Base-by-base conservation (phyloP, 202 grass and related monocot genomes). In the Cymbopogon flexuosus region DNA sequence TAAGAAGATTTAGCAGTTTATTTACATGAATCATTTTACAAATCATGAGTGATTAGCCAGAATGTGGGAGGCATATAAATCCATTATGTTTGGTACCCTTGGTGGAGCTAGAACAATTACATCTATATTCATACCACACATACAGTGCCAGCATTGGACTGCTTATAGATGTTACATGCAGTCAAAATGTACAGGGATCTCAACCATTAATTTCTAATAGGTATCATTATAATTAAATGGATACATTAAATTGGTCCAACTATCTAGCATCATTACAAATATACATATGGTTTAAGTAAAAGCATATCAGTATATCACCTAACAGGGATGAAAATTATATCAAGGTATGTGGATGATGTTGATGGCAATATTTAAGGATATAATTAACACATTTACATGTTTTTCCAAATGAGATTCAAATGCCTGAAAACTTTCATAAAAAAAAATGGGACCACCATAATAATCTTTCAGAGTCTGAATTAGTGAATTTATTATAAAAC, bases 401-500 rank as follows among this genome's bases (percentile, higher is more conserved):
- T 51, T 37, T 68, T 68, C n/a, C 30, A 11, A 6, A 54, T 27
- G 8, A 37, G 27, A 22, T 71, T 64, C 41, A 77, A 24, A 64
- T 52, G 23, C 21, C 10, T 7, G 40, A n/a, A 1, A 31, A 3
- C 30, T 31, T 31, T n/a, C n/a, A n/a, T n/a, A n/a, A n/a, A n/a
- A n/a, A n/a, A n/a, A n/a, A n/a, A n/a, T n/a, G n/a, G n/a, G 30
- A 31, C 22, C 70, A 10, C 19, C 65, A 76, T 65, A 59, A 78
- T 66, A 24, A 68, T 82, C 35, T 56, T 23, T 39, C 2, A 8
- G 45, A 29, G 43, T 72, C 7, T 47, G 13, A 46, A 14, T 39
- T 39, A 0, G 7, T 81, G 24, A 79, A n/a, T n/a, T 35, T 80
- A 2, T 72, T 58, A 79, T 62, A 33, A 54, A 75, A 72, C 81